Percentiles rank a stretch among this genome's conserved stretches.
phyloP scores from a whole-genome alignment of 352 stramenopile genomes.

The Globisporangium camurandrum region DNA sequence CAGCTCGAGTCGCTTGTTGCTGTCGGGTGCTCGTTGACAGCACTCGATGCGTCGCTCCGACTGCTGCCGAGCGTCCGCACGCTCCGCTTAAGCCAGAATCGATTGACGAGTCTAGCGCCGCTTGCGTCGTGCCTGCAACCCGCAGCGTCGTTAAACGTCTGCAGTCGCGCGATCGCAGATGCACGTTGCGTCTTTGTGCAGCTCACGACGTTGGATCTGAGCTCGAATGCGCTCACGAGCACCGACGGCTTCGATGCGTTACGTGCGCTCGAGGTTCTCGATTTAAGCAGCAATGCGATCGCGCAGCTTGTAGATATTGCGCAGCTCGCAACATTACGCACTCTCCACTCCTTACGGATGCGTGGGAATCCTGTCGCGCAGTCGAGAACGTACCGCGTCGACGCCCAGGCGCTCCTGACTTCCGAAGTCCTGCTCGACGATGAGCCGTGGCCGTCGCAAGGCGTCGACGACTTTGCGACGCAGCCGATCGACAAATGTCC shows the following conservation, averaged over 20 bases:
- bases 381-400: slow-evolving; percentile 8
- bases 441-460: slow-evolving; percentile 4
- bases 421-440: slow-evolving; percentile 15
- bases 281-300: slow-evolving; percentile 16
- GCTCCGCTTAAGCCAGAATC: slow-evolving; percentile 10
- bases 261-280: slow-evolving; percentile 12
- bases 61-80: slow-evolving; percentile 12
- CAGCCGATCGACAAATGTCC: neutral
- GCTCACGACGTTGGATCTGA: slow-evolving; percentile 13
- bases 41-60: slow-evolving; percentile 9
- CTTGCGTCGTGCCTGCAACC: slow-evolving; percentile 8
- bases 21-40: slow-evolving; percentile 10
- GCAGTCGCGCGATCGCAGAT: slow-evolving; percentile 8
- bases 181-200: slow-evolving; percentile 6
- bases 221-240: slow-evolving; percentile 11
- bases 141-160: slow-evolving; percentile 11
- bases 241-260: slow-evolving; percentile 14
- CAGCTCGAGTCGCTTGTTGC: slow-evolving; percentile 14
- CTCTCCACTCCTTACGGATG: slow-evolving; percentile 12
- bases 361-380: slow-evolving; percentile 11
- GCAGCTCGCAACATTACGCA: slow-evolving; percentile 12
- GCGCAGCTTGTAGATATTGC: slow-evolving; percentile 9
- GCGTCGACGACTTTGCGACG: slow-evolving; percentile 8
- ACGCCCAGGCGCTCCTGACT: slow-evolving; percentile 13
- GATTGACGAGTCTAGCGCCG: slow-evolving; percentile 2